Evolutionary conservation across 129 eudicot species (phyloP), one percentile per base, ranked within the genome.

Genomic region (Helichrysum umbraculigerum): DNA sequence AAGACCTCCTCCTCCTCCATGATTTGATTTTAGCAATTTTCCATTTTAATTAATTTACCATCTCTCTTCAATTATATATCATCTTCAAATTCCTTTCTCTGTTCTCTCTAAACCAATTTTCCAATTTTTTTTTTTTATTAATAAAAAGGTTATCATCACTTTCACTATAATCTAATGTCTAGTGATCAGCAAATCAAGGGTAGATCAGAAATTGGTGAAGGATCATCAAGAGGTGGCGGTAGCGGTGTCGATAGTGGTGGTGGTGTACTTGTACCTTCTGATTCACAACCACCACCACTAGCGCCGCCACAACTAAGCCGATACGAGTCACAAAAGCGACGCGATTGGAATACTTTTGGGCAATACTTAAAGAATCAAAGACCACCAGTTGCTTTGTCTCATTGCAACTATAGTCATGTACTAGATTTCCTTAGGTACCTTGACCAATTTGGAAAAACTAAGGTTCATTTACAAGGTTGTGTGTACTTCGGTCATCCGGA

Each of bases 301-400:
- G 30, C 51, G 42, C 71, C 77, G 25, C 83, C 79, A 32, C 89
- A 78, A 20, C 86, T 83, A 25, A 89, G 96, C 78, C 82, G 96
- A 30, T 89, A 89, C 25, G 96, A 89, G 79, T 81, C 92, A 0
- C 92, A 88, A n/a, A 88, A 88, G 21, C 81, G 92, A 4, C 92
- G 92, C 1, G 92, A 88, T 78, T 89, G 96, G 96, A 89, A 89
- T 84, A 89, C 96, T 30, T 89, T 89, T 25, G 85, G 96, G 9
- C 96, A 89, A 79, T 89, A 89, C 83, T 56, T 89, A 59, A 83
- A 79, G 79, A 89, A 89, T 71, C 96, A 87, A 59, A 75, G 92
- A 68, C 96, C 96, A 7, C 87, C 96, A 14, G 87, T 85, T 56
- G 79, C 83, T 28, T 32, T 85, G 82, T 70, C 88, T 8, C 89